These are phyloP conservation scores for Eimeria sp. DNA, from an alignment of 169 alveolate species.

Conservation along the genomic window DNA sequence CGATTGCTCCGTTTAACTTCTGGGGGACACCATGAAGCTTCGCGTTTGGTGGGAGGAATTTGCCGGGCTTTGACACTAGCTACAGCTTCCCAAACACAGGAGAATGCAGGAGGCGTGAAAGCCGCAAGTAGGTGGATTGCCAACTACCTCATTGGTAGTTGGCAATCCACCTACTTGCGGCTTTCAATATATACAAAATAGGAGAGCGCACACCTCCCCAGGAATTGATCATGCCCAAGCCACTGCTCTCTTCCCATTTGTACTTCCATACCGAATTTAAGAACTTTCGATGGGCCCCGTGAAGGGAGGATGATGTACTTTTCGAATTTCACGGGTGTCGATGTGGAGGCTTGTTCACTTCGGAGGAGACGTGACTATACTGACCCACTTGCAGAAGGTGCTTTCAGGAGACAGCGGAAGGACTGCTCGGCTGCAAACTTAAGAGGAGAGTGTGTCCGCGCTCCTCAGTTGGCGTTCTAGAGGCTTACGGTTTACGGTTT, in stretches of 20 bases:
- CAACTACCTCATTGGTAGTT: not conserved
- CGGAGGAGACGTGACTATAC: not conserved
- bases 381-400: not conserved
- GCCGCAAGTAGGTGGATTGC: too few relatives aligned
- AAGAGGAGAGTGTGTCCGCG: too few relatives aligned
- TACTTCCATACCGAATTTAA: not conserved
- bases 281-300: not conserved
- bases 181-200: not conserved
- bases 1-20: not conserved
- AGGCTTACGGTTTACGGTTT: too few relatives aligned
- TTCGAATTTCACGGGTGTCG: not conserved
- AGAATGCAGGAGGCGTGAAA: too few relatives aligned
- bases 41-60: not conserved
- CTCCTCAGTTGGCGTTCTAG: too few relatives aligned
- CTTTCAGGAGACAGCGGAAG: not conserved
- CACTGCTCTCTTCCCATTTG: not conserved
- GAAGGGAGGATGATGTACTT: slow-evolving; percentile 1
- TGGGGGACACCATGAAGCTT: slow-evolving; percentile 6
- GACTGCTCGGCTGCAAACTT: not conserved
- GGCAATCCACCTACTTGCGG: slow-evolving; percentile 14
- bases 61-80: not conserved
- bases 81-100: not conserved
- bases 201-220: not conserved
- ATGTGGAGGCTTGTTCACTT: not conserved
- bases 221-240: not conserved